A percentile compares a stretch with the other conserved stretches of the same genome.
Evolutionary conservation across 2,329 filamentous ascomycete genomes (phyloP).

Genomic region (Aspergillus cejpii): DNA sequence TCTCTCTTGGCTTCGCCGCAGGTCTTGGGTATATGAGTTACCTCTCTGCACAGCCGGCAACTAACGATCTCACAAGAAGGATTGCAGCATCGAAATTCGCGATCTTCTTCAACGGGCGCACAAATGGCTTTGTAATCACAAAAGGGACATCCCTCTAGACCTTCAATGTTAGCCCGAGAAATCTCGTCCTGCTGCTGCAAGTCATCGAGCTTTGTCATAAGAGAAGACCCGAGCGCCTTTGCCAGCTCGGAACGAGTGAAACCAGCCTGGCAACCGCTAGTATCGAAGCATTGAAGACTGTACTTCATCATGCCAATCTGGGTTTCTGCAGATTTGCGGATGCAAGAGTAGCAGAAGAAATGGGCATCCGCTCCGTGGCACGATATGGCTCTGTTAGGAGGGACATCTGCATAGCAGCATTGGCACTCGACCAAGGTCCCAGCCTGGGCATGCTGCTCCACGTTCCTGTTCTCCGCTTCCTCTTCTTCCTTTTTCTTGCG

Average conservation of each 20-base stretch:
- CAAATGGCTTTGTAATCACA: slow-evolving; percentile 74
- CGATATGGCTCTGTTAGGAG: slow-evolving; percentile 60
- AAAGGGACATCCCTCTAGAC: slow-evolving; percentile 70
- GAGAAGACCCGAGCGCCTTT: slow-evolving; percentile 53
- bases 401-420: slow-evolving; percentile 64
- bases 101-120: slow-evolving; percentile 59
- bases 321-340: slow-evolving; percentile 57
- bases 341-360: slow-evolving; percentile 64
- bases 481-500: slow-evolving; percentile 20
- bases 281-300: slow-evolving; percentile 63
- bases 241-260: slow-evolving; percentile 54
- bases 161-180: slow-evolving; percentile 62
- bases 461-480: slow-evolving; percentile 30
- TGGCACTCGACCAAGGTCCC: slow-evolving; percentile 60
- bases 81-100: slow-evolving; percentile 66
- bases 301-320: slow-evolving; percentile 65
- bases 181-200: slow-evolving; percentile 66
- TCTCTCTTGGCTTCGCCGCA: slow-evolving; percentile 62
- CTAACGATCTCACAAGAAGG: slow-evolving; percentile 57
- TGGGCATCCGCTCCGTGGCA: slow-evolving; percentile 57
- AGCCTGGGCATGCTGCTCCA: slow-evolving; percentile 35
- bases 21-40: slow-evolving; percentile 64
- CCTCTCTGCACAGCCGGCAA: slow-evolving; percentile 61
- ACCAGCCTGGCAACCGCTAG: slow-evolving; percentile 55
- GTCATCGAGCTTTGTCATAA: slow-evolving; percentile 57